Evolutionary conservation across 345 rosid genomes (phyloP).

Genomic region (Moricandia moricandioides): DNA sequence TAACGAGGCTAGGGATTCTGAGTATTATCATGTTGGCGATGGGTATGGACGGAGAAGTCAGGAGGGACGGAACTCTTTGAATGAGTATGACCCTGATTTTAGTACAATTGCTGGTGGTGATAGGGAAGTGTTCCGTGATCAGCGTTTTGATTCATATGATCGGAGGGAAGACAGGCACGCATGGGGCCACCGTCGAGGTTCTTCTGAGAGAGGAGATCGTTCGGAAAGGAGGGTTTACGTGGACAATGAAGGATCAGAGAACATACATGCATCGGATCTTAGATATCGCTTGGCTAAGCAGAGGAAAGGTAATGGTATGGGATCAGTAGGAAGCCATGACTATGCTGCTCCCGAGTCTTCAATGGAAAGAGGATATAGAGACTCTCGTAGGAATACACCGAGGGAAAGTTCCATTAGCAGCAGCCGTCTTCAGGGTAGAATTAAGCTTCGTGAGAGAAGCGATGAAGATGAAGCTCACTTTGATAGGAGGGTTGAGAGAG

Average conservation of each 20-base stretch:
- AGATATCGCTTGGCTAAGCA: constrained; percentile 69
- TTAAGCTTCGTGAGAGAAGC: constrained; percentile 66
- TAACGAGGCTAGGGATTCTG: constrained; percentile 63
- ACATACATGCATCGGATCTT: constrained; percentile 53
- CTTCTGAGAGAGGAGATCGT: constrained; percentile 57
- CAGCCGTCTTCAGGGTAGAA: constrained; percentile 75
- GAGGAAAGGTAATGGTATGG: constrained; percentile 42
- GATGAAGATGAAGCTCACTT: constrained; percentile 38
- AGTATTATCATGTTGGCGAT: constrained; percentile 72
- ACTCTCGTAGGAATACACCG: constrained; percentile 47
- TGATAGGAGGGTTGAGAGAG: constrained; percentile 55
- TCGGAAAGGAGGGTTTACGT: constrained; percentile 49
- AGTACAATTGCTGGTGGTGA: constrained; percentile 46
- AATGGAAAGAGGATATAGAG: constrained; percentile 42
- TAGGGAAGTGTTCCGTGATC: constrained; percentile 44
- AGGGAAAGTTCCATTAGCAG: constrained; percentile 50
- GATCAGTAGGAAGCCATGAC: constrained; percentile 19
- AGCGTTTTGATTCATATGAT: constrained; percentile 51
- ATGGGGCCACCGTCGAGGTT: constrained; percentile 52
- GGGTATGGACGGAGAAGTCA: constrained; percentile 56
- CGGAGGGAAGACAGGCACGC: constrained; percentile 49
- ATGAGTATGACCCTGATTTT: constrained; percentile 63
- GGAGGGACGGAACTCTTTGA: constrained; percentile 56
- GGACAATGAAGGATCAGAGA: constrained; percentile 53
- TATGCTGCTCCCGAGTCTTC: constrained; percentile 40